Base-by-base conservation (phyloP, 169 alveolate species). In the Plasmodium ovale region DNA sequence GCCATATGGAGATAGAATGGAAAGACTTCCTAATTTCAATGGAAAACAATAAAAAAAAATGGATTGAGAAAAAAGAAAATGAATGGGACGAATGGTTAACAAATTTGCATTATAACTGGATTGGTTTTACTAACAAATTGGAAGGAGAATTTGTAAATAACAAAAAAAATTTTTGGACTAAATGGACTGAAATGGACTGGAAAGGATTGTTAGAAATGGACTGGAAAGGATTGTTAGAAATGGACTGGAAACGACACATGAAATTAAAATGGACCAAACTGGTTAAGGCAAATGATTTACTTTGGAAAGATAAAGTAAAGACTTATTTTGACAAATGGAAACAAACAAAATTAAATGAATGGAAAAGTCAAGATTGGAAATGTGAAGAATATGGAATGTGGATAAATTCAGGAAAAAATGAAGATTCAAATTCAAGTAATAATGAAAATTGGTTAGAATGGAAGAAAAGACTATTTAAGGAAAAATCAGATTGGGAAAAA, bases 51-150 rank as follows among this genome's bases (percentile, higher is more conserved):
- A 49, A 70, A 21, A 53, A 70, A 70, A 49, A 25, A 12, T 49
- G 67, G 67, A 3, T 70, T 19, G 1, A 49, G n/a, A n/a, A n/a
- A 21, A 70, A 70, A 35, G 67, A 70, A 70, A 37, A 19, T 51
- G 33, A 70, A 49, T 70, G 85, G 85, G 69, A 70, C 21, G 68
- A 70, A 16, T 70, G 85, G 85, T 59, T 70, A 27, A 27, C 68
- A 70, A 70, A 47, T 9, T 25, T 51, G 21, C 67, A 70, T 37
- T 47, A 70, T 56, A 70, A 70, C 51, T 70, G 85, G 85, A 6
- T 70, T 49, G 85, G 19, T 25, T 70, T 49, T 70, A 53, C 23
- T 7, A 70, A 29, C 31, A 70, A 70, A 47, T 70, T 70, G 68
- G 85, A 70, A 37, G 85, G 29, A 70, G 85, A 70, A 27, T 70